Conservation (phyloP, 768 basidiomycete species). For the Lyophyllum shimeji region DNA sequence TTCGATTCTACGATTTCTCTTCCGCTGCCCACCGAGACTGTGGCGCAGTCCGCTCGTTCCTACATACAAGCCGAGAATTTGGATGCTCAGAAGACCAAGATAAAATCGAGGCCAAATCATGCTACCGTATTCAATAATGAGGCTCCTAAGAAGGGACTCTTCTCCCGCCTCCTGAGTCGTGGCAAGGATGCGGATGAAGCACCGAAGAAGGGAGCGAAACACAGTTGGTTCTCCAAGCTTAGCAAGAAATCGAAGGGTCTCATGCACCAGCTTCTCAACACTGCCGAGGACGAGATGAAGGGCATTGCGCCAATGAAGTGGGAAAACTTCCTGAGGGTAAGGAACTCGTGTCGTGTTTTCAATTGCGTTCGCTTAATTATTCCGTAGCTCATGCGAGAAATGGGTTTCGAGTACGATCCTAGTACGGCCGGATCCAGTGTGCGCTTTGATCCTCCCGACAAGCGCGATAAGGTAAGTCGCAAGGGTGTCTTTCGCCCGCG, state of each 20-base stretch:
- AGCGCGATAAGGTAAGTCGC: conserved; percentile 38
- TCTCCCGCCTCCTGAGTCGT: conserved; percentile 43
- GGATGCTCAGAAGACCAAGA: conserved; percentile 54
- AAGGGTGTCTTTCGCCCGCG: neutral
- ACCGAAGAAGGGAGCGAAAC: conserved; percentile 43
- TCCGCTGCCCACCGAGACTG: conserved; percentile 42
- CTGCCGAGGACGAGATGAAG: conserved; percentile 52
- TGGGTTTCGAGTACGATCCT: conserved; percentile 75
- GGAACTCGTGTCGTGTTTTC: conserved; percentile 8
- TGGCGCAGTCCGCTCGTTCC: conserved; percentile 68
- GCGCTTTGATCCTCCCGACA: conserved; percentile 73
- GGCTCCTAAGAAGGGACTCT: conserved; percentile 42
- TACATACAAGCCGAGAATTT: conserved; percentile 59
- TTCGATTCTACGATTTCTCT: conserved; percentile 30
- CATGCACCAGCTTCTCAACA: conserved; percentile 67
- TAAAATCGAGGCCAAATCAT: conserved; percentile 68
- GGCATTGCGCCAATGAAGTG: conserved; percentile 68
- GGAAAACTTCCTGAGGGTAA: conserved; percentile 75
- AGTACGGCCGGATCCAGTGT: conserved; percentile 83
- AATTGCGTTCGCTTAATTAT: neutral
- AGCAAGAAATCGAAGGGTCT: conserved; percentile 55
- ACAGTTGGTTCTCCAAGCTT: conserved; percentile 56
- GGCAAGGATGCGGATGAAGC: conserved; percentile 35
- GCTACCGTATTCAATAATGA: conserved; percentile 40
- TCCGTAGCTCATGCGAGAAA: conserved; percentile 67